Percentiles rank a stretch among this genome's conserved stretches.
phyloP scores from a whole-genome alignment of 208 protist genomes.

The Leishmania aethiopica region DNA sequence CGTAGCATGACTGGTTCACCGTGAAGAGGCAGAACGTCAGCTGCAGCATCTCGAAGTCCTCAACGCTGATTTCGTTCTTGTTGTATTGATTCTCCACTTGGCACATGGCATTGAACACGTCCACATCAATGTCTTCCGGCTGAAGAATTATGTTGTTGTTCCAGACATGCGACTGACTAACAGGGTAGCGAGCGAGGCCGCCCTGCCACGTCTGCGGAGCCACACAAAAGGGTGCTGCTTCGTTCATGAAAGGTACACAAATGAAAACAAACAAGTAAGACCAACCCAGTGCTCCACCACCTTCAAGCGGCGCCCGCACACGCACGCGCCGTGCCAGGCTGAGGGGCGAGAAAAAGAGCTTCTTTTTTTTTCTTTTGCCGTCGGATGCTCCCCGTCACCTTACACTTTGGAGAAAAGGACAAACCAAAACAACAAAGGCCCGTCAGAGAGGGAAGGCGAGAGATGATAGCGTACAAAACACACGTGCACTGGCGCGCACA shows the following conservation, averaged over 20 bases:
- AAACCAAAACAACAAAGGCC: background rate
- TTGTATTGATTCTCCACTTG: conserved; percentile 17
- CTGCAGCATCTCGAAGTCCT: conserved; percentile 26
- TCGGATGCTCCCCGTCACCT: background rate
- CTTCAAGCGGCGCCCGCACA: background rate
- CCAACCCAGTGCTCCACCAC: background rate
- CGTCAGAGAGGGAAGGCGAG: background rate
- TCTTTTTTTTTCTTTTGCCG: background rate
- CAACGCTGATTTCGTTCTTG: conserved; percentile 22
- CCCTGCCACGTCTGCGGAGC: conserved; percentile 29
- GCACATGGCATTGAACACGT: conserved; percentile 13
- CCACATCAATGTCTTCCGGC: conserved; percentile 22
- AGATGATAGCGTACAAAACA: background rate
- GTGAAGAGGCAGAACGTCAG: conserved; percentile 39
- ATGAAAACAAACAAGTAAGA: background rate
- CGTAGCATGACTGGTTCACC: conserved; percentile 16
- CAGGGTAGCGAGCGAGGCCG: conserved; percentile 30
- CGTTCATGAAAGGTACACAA: conserved; percentile 14
- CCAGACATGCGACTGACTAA: conserved; percentile 27
- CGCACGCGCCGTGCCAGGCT: too few species aligned
- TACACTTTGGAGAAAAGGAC: background rate
- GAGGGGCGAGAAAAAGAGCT: background rate
- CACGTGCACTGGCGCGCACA: background rate
- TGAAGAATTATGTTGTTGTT: conserved; percentile 36
- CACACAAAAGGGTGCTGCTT: conserved; percentile 17